Conservation (phyloP, 345 rosid genomes). For the Lepidium didymum region DNA sequence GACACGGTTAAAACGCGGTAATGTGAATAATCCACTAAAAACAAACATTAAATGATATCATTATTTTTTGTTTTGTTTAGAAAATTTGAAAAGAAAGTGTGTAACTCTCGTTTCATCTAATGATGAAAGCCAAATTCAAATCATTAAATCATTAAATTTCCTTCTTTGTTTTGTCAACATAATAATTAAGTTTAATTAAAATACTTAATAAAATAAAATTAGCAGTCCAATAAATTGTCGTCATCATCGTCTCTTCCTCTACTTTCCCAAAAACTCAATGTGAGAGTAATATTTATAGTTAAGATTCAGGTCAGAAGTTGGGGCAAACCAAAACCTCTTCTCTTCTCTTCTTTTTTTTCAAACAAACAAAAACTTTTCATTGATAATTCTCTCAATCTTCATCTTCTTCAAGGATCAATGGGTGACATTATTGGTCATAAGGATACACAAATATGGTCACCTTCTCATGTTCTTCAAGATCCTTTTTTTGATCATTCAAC, state of each 20-base stretch:
- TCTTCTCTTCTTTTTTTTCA: constrained; percentile 3
- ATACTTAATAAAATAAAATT: not conserved
- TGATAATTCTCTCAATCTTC: not conserved
- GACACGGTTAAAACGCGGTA: not conserved
- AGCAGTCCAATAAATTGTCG: not conserved
- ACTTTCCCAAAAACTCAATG: constrained; percentile 14
- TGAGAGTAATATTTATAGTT: constrained; percentile 39
- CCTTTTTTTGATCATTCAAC: constrained; percentile 33
- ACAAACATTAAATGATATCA: not conserved
- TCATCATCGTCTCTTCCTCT: constrained; percentile 23
- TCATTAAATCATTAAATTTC: not conserved
- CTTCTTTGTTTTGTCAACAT: not conserved
- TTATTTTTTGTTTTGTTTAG: not conserved
- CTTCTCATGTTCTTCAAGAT: constrained; percentile 46
- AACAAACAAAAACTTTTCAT: not conserved
- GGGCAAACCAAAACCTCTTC: constrained; percentile 27
- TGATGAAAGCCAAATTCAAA: not conserved
- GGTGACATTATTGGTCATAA: constrained; percentile 38
- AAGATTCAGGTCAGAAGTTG: constrained; percentile 73
- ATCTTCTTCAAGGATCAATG: constrained; percentile 17
- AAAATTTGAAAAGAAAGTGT: not conserved
- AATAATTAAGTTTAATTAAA: not conserved
- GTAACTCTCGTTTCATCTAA: constrained; percentile 1
- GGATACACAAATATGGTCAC: constrained; percentile 43
- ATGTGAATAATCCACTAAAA: not conserved